Evolutionary conservation across 1,284 basidiomycete species (phyloP).

Genomic region (Cutaneotrichosporon cutaneum): DNA sequence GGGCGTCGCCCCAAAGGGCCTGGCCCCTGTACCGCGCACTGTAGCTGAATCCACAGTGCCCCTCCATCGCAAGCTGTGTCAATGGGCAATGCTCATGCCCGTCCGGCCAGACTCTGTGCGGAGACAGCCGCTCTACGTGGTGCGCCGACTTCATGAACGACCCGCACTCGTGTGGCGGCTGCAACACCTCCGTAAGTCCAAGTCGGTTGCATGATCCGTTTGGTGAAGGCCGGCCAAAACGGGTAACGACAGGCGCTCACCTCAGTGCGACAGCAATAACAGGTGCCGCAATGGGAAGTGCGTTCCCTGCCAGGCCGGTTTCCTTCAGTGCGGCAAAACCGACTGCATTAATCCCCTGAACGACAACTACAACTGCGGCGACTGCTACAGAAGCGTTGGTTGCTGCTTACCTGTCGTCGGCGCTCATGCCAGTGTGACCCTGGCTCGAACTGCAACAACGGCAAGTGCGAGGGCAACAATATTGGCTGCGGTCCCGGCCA

Average conservation of each 20-base stretch:
- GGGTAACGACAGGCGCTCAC: no score
- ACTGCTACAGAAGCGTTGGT: background rate
- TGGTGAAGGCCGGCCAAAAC: no score
- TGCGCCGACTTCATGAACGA: background rate
- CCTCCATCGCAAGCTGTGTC: background rate
- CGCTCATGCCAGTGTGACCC: background rate
- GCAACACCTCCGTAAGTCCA: background rate
- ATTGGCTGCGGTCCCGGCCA: constrained; percentile 1
- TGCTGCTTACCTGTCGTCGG: background rate
- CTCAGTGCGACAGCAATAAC: background rate
- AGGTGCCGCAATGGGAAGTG: background rate
- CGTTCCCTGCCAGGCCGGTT: background rate
- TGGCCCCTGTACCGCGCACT: no score
- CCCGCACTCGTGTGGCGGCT: background rate
- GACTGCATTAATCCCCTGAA: background rate
- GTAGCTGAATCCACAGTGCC: background rate
- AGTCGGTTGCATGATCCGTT: background rate
- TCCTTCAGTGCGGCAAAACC: background rate
- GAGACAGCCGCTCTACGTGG: background rate
- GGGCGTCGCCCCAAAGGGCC: no score
- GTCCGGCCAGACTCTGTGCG: background rate
- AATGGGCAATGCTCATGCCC: background rate
- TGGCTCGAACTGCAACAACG: constrained; percentile 1
- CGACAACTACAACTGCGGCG: background rate
- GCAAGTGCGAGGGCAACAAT: background rate